Percentiles rank a stretch among this genome's conserved stretches.
These are phyloP conservation scores for Pleurozium schreberi DNA, from an alignment of 225 moss, liverwort and hornwort genomes.

Conservation along the genomic window DNA sequence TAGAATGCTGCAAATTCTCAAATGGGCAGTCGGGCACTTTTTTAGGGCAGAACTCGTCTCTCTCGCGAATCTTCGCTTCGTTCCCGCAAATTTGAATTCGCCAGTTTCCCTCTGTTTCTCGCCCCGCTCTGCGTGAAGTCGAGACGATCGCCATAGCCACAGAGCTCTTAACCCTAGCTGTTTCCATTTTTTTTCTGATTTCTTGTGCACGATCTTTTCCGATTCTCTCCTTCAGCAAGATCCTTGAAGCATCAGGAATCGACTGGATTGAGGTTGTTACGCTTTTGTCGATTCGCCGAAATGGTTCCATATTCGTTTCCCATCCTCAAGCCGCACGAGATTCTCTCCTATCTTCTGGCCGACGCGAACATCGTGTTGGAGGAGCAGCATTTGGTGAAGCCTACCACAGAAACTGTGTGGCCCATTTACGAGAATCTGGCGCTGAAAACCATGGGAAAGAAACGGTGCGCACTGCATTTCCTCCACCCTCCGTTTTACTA, in stretches of 20 bases:
- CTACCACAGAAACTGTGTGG: conserved; percentile 52
- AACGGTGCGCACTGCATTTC: conserved; percentile 25
- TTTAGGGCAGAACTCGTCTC: background rate
- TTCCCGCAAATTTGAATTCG: conserved; percentile 6
- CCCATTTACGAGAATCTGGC: conserved; percentile 62
- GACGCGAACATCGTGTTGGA: conserved; percentile 40
- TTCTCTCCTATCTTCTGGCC: conserved; percentile 16
- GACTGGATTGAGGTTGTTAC: background rate
- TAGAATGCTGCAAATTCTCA: background rate
- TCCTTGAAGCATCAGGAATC: background rate
- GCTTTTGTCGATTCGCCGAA: background rate
- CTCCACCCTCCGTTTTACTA: background rate
- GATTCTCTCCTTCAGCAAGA: background rate
- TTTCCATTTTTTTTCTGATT: background rate
- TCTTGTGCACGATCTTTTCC: background rate
- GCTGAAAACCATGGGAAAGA: conserved; percentile 26
- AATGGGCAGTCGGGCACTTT: background rate
- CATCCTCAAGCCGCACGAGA: conserved; percentile 18
- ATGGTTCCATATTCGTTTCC: conserved; percentile 41
- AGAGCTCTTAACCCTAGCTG: background rate
- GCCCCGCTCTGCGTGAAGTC: background rate
- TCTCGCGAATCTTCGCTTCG: background rate
- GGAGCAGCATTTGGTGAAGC: conserved; percentile 59
- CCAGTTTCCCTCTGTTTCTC: background rate
- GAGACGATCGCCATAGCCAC: background rate